These are phyloP conservation scores for Colletotrichum shisoi DNA, from an alignment of 2,329 filamentous ascomycete species.

Conservation along the genomic window DNA sequence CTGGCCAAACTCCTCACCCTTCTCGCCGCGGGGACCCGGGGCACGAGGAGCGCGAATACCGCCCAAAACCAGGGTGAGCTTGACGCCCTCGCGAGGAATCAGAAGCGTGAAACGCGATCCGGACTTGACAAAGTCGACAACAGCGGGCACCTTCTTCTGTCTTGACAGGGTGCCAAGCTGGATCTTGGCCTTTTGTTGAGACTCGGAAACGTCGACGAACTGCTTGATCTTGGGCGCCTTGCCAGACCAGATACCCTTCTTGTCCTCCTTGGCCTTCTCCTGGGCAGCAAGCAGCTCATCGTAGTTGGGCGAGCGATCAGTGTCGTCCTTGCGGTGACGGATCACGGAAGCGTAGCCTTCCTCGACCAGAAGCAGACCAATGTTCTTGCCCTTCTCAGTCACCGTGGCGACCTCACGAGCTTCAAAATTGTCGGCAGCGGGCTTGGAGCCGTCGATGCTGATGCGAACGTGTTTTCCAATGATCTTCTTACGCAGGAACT, in stretches of 20 bases:
- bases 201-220: slow-evolving; percentile 91
- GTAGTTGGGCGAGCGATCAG: slow-evolving; percentile 91
- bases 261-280: slow-evolving; percentile 81
- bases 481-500: slow-evolving; percentile 89
- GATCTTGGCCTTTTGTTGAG: slow-evolving; percentile 92
- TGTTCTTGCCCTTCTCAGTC: slow-evolving; percentile 82
- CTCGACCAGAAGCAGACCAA: slow-evolving; percentile 85
- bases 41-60: slow-evolving; percentile 91
- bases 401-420: slow-evolving; percentile 94
- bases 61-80: slow-evolving; percentile 92
- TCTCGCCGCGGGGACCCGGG: slow-evolving; percentile 75
- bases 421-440: slow-evolving; percentile 88
- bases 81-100: slow-evolving; percentile 89
- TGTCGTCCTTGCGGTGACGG: slow-evolving; percentile 92
- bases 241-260: slow-evolving; percentile 93
- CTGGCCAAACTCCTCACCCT: slow-evolving; percentile 91
- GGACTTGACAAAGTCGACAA: slow-evolving; percentile 98
- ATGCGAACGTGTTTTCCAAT: slow-evolving; percentile 97
- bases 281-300: slow-evolving; percentile 85
- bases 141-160: slow-evolving; percentile 88
- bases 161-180: slow-evolving; percentile 86
- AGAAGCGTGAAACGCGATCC: slow-evolving; percentile 92
- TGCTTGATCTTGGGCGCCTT: slow-evolving; percentile 85
- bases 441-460: slow-evolving; percentile 87
- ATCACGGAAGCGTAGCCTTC: slow-evolving; percentile 94